Conservation (phyloP, 164 flowering plant genomes). For the Cinnamomum micranthum region DNA sequence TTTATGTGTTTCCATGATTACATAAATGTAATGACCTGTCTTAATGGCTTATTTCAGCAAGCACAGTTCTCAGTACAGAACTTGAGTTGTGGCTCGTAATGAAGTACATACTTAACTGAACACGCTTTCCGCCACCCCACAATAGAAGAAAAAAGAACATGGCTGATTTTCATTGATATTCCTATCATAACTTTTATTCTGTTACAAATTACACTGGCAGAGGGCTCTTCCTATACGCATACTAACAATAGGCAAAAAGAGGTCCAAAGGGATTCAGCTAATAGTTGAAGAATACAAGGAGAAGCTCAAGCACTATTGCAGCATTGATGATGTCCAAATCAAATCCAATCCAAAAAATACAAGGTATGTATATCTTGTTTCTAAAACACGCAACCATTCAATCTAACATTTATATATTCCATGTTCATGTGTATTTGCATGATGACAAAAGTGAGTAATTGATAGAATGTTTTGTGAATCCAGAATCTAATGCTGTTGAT, state of each 20-base stretch:
- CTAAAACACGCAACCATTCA: neutral
- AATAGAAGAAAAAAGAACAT: neutral
- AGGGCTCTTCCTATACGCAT: conserved; percentile 72
- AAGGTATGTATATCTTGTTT: conserved; percentile 30
- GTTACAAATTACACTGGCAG: conserved; percentile 25
- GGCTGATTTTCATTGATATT: neutral
- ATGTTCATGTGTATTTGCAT: neutral
- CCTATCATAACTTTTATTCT: neutral
- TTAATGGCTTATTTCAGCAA: neutral
- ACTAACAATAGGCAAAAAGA: conserved; percentile 68
- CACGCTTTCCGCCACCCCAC: neutral
- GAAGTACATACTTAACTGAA: neutral
- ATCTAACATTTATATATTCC: neutral
- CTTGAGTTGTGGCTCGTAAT: too few species aligned
- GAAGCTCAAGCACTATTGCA: conserved; percentile 67
- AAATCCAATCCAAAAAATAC: conserved; percentile 87
- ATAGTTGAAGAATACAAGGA: conserved; percentile 67
- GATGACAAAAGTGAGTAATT: neutral
- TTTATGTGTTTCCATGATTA: too few species aligned
- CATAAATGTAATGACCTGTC: too few species aligned
- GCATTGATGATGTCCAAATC: conserved; percentile 52
- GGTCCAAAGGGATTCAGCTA: conserved; percentile 65
- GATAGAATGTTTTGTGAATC: too few species aligned
- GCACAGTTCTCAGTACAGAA: too few species aligned
- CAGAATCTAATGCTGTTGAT: too few species aligned